Conservation (phyloP, 345 rosid species). For the Brassica incana region DNA sequence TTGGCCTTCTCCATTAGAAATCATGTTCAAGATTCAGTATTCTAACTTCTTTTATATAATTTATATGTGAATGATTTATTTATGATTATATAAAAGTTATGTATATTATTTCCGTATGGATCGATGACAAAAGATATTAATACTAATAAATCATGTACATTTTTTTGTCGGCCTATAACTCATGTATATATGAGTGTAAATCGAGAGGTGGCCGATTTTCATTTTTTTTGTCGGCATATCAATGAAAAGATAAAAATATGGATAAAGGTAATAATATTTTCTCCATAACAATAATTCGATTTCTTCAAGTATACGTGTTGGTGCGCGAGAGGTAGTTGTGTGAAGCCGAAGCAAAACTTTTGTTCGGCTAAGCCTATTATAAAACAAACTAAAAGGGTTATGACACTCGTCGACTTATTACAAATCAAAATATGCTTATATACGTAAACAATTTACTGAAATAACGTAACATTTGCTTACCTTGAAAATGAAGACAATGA, state of each 20-base stretch:
- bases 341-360: conserved; percentile 83
- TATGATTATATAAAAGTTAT: conserved; percentile 25
- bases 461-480: conserved; percentile 30
- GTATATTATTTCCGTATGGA: conserved; percentile 6
- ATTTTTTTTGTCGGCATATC: conserved; percentile 17
- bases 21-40: conserved; percentile 17
- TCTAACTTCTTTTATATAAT: conserved; percentile 45
- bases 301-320: conserved; percentile 74
- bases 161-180: no score
- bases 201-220: conserved; percentile 20
- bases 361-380: conserved; percentile 46
- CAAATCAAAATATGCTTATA: conserved; percentile 5
- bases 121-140: conserved; percentile 19
- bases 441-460: conserved; percentile 23
- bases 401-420: conserved; percentile 28
- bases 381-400: conserved; percentile 40
- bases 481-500: conserved; percentile 33
- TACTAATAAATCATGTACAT: conserved; percentile 13
- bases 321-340: conserved; percentile 57
- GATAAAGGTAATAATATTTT: conserved; percentile 25
- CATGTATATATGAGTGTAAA: conserved; percentile 21
- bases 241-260: conserved; percentile 5
- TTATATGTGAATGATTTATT: conserved; percentile 20
- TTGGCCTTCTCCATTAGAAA: conserved; percentile 6
- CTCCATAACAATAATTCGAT: conserved; percentile 39